A percentile compares a stretch with the other conserved stretches of the same genome.
Evolutionary conservation across 768 basidiomycete species (phyloP).

Genomic region (Chiua virens): DNA sequence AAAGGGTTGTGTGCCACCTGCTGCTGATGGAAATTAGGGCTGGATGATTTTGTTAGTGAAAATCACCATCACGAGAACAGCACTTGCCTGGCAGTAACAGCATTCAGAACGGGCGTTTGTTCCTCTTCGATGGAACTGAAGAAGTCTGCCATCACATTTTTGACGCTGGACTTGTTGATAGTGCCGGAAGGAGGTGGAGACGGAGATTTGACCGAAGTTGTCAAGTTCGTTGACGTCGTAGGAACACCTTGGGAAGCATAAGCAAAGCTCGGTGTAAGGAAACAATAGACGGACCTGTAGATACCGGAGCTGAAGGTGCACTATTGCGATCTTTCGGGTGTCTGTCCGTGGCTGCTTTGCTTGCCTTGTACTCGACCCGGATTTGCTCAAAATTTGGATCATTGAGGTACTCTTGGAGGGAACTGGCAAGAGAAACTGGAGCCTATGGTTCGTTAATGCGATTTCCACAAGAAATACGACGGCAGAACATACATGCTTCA

Average conservation of each 20-base stretch:
- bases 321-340: slow-evolving; percentile 13
- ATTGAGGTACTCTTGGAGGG: slow-evolving; percentile 92
- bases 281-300: slow-evolving; percentile 18
- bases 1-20: slow-evolving; percentile 78
- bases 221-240: slow-evolving; percentile 17
- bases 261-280: background rate
- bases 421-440: slow-evolving; percentile 89
- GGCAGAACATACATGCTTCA: slow-evolving; percentile 71
- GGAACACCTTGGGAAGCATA: slow-evolving; percentile 15
- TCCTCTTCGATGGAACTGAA: slow-evolving; percentile 86
- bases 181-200: slow-evolving; percentile 23
- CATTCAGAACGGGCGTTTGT: slow-evolving; percentile 70
- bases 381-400: slow-evolving; percentile 98
- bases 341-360: slow-evolving; percentile 64
- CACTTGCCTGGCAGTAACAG: slow-evolving; percentile 52
- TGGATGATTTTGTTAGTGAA: slow-evolving; percentile 26
- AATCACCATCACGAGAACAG: background rate
- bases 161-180: slow-evolving; percentile 35
- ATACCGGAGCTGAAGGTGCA: slow-evolving; percentile 6
- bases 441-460: slow-evolving; percentile 53
- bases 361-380: slow-evolving; percentile 85
- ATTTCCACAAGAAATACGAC: background rate
- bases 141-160: slow-evolving; percentile 73
- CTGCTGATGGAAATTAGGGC: slow-evolving; percentile 59
- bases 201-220: slow-evolving; percentile 22